Percentiles rank a stretch among this genome's conserved stretches.
Conservation (phyloP, 352 stramenopile species). For the Phytophthora crassamura region DNA sequence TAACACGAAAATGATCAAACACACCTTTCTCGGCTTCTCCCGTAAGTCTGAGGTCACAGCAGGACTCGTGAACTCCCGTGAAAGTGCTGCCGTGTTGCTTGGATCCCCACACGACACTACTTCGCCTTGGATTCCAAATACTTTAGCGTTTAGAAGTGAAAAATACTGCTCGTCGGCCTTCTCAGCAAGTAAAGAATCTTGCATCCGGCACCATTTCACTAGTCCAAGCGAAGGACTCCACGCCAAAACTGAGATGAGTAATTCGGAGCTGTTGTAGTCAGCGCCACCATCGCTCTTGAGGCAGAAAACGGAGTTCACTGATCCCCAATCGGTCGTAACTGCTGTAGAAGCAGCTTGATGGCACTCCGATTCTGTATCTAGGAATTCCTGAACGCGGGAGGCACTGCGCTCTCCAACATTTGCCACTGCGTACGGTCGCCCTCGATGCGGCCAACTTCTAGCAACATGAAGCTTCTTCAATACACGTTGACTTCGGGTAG, state of each 20-base stretch:
- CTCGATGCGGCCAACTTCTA: conserved; percentile 22
- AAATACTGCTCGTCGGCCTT: conserved; percentile 16
- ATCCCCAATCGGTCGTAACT: conserved; percentile 14
- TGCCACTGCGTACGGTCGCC: conserved; percentile 3
- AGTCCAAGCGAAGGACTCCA: conserved; percentile 20
- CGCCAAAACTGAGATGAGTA: conserved; percentile 14
- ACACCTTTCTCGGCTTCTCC: conserved; percentile 5
- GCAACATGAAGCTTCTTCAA: conserved; percentile 47
- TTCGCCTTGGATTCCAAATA: conserved; percentile 15
- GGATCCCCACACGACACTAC: conserved; percentile 20
- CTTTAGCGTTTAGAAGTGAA: conserved; percentile 19
- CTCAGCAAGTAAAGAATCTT: neutral
- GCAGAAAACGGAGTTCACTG: conserved; percentile 25
- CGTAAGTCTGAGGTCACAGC: neutral
- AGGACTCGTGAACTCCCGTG: conserved; percentile 3
- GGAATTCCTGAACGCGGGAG: conserved; percentile 9
- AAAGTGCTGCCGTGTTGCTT: neutral
- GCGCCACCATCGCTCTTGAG: neutral
- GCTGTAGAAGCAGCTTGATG: conserved; percentile 1
- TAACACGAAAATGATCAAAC: neutral
- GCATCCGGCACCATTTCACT: conserved; percentile 15
- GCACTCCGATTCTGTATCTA: conserved; percentile 11
- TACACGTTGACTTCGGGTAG: conserved; percentile 38
- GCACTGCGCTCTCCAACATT: neutral
- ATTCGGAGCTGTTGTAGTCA: neutral